Base-by-base conservation (phyloP, 1,139 yeast genomes). In the Suhomyces panamericanus region DNA sequence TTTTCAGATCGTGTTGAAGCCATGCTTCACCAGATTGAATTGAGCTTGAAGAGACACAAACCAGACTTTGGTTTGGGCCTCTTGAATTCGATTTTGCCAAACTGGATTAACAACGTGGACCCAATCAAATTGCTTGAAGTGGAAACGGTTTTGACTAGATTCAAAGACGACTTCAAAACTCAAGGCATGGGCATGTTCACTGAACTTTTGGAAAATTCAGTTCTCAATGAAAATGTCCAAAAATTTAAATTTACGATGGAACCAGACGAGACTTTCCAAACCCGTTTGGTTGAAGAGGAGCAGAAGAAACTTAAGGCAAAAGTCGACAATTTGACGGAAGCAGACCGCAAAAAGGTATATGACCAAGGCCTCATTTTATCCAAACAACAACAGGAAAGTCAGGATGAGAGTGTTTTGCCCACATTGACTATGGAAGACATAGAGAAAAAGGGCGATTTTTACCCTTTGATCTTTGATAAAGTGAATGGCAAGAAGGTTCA, bases 31-130 rank as follows among this genome's bases (percentile, higher is more conserved):
- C 98, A 91, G 62, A 72, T 91, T 35, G 99, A 93, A 61, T 69
- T 93, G 32, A 71, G 82, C 35, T 85, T 88, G 63, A 87, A 89
- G 55, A 91, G 88, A 53, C 95, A 90, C 51, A 90, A 86, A 55
- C 86, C 98, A 0, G 89, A 89, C 47, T 91, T 90, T 67, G 99
- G 99, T 14, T 70, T 93, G 71, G 83, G 84, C 27, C 66, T 93
- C 44, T 73, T 93, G 35, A 83, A 83, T 56, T 77, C 90, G 3
- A 57, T 93, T 10, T 78, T 88, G 32, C 89, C 96, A 10, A 81
- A 90, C 12, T 91, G 96, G 87, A 83, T 87, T 44, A 89, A 89
- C 58, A 81, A 81, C 26, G 77, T 80, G 12, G 87, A 88, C 60
- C 91, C 95, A 6, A 70, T 91, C 51, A 75, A 79, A 9, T 59